Evolutionary conservation across 2,329 filamentous ascomycete species (phyloP), one percentile per base, ranked within the genome.

Genomic region (Didymella keratinophila): DNA sequence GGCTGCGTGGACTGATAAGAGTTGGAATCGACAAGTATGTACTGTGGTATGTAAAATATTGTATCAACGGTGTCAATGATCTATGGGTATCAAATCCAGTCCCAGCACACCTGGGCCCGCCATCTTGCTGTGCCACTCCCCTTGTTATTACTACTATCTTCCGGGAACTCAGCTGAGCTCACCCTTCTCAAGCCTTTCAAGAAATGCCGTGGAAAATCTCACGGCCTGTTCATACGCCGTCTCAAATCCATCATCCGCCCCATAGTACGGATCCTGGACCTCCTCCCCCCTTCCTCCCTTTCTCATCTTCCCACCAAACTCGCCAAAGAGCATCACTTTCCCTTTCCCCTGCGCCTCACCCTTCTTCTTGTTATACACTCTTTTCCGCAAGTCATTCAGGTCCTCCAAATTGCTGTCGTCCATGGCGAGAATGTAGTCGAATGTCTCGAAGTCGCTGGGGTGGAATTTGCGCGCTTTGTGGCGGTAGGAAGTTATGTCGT

Each of bases 351-450:
- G 72, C 3, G 75, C 78, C 2, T 66, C 62, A 66, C 70, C 69
- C 20, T 65, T 67, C 64, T 69, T 73, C 67, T 76, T 18, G 9
- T 78, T n/a, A 32, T 32, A 76, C 85, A 65, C 81, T 58, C 82
- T 79, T 56, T 74, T 69, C 63, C 86, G 81, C 71, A 89, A 78
- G 32, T 86, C 82, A 69, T 87, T 76, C 57, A 96, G 78, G 71
- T 96, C 86, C 9, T 83, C 81, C 43, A 96, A 81, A 75, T 98
- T 98, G 44, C 87, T 86, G 47, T 86, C 83, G 74, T 99, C 95
- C 95, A 99, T 99, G 60, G 91, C 93, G 56, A 99, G 88, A 60
- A 99, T 88, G 78, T 96, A 98, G 78, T 98, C 92, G 72, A 97
- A 98, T 16, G 84, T 83, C 55, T 87, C 81, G 69, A 98, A 96